Evolutionary conservation across 1,139 yeast genomes (phyloP).

Genomic region (Zygosaccharomyces sapae): DNA sequence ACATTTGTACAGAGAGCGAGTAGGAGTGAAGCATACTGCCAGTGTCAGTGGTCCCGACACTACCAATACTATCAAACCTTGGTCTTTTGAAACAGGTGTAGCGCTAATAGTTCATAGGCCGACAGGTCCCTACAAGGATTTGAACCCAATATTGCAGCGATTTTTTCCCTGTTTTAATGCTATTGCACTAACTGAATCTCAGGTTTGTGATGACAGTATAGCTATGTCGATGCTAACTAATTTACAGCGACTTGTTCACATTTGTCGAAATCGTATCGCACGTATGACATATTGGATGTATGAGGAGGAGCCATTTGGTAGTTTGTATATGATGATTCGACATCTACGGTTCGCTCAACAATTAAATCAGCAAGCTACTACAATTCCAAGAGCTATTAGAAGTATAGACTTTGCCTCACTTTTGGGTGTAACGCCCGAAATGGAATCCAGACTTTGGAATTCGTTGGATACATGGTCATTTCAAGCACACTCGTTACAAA

Average conservation of each 20-base stretch:
- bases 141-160: constrained; percentile 17
- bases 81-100: constrained; percentile 14
- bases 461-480: constrained; percentile 32
- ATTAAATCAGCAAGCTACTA: not conserved
- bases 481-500: constrained; percentile 27
- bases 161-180: constrained; percentile 29
- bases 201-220: constrained; percentile 3
- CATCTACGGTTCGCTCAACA: constrained; percentile 16
- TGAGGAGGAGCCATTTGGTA: constrained; percentile 15
- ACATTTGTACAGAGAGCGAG: constrained; percentile 12
- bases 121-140: constrained; percentile 1
- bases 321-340: constrained; percentile 26
- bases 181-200: constrained; percentile 14
- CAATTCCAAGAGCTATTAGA: constrained; percentile 22
- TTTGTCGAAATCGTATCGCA: constrained; percentile 18
- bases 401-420: constrained; percentile 19
- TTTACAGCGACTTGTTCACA: constrained; percentile 10
- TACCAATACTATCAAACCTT: not conserved
- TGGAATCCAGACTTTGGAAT: constrained; percentile 15
- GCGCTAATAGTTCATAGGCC: constrained; percentile 11
- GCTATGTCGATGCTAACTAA: constrained; percentile 5
- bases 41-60: not conserved
- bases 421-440: constrained; percentile 4
- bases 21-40: too few relatives aligned
- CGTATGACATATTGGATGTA: constrained; percentile 32